Base-by-base conservation (phyloP, 2,329 filamentous ascomycete genomes). In the Talaromyces rugulosus region DNA sequence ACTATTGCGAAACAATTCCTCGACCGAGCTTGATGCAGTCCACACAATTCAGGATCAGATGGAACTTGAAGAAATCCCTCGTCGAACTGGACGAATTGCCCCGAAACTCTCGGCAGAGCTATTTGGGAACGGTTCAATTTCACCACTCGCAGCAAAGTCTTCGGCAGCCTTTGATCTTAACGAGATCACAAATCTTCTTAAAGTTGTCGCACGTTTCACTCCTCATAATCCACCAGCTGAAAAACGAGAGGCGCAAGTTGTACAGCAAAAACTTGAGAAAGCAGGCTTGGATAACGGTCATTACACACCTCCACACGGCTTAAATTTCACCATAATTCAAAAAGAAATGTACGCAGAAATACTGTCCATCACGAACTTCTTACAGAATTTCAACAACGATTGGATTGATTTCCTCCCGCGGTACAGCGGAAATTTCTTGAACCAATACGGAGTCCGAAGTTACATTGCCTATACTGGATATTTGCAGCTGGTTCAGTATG, bases 21-120 rank as follows among this genome's bases (percentile, higher is more conserved):
- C 33, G 18, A 60, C 31, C 18, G 64, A 68, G 28, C 44, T 66
- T 16, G 56, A 60, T 27, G 42, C 50, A n/a, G 66, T 69, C 52
- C 59, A 66, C 34, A 28, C n/a, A 16, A 47, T 62, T 18, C 64
- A 67, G 44, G 59, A 67, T 34, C 56, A 62, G 42, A 66, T 64
- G 18, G 59, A 58, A 27, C n/a, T 50, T 14, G n/a, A 50, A 6
- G 44, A 50, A 50, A 27, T 50, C 23, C 44, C 44, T 50, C 44
- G 44, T 3, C n/a, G 12, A 23, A 16, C 23, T 27, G n/a, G 9
- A 11, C 44, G n/a, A 50, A 50, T 50, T 27, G 44, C n/a, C 7
- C 44, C 44, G 11, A 50, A 50, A 6, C 44, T 50, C 44, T 23
- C 44, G 44, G 5, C 44, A 50, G n/a, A 50, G 18, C 44, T 50